Evolutionary conservation across 2,329 filamentous ascomycete genomes (phyloP).

Genomic region (Scleromitrula shiraiana): DNA sequence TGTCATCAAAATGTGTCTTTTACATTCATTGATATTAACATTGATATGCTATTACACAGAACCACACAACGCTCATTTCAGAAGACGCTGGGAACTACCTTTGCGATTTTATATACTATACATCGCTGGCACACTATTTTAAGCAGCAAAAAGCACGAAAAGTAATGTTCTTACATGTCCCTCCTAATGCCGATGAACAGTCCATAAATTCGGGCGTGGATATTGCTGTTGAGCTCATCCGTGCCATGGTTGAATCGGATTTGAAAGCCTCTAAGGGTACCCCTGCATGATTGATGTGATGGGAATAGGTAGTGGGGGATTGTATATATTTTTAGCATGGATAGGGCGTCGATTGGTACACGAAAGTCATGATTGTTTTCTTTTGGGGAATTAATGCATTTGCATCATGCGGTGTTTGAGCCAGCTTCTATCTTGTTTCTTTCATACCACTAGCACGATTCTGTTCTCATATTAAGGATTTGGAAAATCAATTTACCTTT

Average conservation of each 20-base stretch:
- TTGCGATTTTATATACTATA: slow-evolving; percentile 74
- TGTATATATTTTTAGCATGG: too few relatives aligned
- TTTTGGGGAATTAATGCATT: too few relatives aligned
- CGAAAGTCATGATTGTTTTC: too few relatives aligned
- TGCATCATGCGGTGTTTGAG: too few relatives aligned
- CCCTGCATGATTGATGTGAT: background rate
- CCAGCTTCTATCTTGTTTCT: too few relatives aligned
- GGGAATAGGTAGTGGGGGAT: too few relatives aligned
- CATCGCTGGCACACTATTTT: slow-evolving; percentile 51
- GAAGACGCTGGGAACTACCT: slow-evolving; percentile 65
- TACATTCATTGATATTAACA: background rate
- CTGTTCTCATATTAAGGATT: too few relatives aligned
- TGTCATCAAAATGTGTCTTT: background rate
- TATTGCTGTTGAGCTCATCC: slow-evolving; percentile 46
- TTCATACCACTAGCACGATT: too few relatives aligned
- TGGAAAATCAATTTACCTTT: too few relatives aligned
- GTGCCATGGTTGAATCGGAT: slow-evolving; percentile 43
- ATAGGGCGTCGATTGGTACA: too few relatives aligned
- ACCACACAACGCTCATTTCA: slow-evolving; percentile 47
- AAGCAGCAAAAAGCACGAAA: slow-evolving; percentile 39
- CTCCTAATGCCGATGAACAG: slow-evolving; percentile 45
- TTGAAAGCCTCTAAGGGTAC: background rate
- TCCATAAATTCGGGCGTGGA: slow-evolving; percentile 42
- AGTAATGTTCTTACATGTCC: slow-evolving; percentile 67
- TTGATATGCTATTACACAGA: background rate